Conservation (phyloP, 352 stramenopile species). For the Pythium dissotocum region DNA sequence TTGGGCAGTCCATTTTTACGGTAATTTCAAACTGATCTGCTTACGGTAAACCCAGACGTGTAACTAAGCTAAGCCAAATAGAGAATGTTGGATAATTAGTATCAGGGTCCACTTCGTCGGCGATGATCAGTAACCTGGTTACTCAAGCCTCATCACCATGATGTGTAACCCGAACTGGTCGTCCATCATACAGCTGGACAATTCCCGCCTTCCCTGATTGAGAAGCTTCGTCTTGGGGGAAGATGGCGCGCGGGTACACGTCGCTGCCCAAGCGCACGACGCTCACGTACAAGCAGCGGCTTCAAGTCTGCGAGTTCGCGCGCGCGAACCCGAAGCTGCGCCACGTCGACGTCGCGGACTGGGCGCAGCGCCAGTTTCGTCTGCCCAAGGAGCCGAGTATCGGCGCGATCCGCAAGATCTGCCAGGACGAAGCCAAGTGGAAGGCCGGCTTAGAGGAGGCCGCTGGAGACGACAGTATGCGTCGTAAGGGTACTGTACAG, state of each 20-base stretch:
- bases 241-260: constrained; percentile 18
- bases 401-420: constrained; percentile 20
- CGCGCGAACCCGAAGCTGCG: constrained; percentile 15
- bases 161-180: too few relatives aligned
- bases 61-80: too few relatives aligned
- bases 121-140: too few relatives aligned
- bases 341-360: constrained; percentile 10
- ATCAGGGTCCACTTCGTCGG: too few relatives aligned
- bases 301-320: constrained; percentile 20
- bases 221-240: too few relatives aligned
- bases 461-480: constrained; percentile 13
- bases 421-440: constrained; percentile 23
- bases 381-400: constrained; percentile 27
- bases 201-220: too few relatives aligned
- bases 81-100: too few relatives aligned
- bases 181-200: too few relatives aligned
- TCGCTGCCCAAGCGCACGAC: constrained; percentile 30
- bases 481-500: constrained; percentile 17
- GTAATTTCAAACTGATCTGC: too few relatives aligned
- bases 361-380: constrained; percentile 20
- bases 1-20: too few relatives aligned
- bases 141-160: too few relatives aligned
- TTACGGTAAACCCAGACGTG: too few relatives aligned
- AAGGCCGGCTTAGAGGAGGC: constrained; percentile 9
- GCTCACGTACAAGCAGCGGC: constrained; percentile 29